Evolutionary conservation across 768 basidiomycete genomes (phyloP).

Genomic region (Neoboletus magnificus): DNA sequence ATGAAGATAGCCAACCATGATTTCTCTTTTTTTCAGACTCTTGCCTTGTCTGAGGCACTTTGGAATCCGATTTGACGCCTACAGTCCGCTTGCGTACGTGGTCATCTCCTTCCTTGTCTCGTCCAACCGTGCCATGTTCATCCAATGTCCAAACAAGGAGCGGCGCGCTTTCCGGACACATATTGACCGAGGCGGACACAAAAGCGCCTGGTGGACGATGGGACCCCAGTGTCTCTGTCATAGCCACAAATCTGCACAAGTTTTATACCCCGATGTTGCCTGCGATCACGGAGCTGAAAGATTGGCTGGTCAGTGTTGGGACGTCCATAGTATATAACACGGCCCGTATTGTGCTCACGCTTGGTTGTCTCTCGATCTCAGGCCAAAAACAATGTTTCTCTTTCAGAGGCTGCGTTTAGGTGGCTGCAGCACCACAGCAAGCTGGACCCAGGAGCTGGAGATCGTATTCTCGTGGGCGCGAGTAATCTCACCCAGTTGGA

Average conservation of each 20-base stretch:
- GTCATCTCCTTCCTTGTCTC: background rate
- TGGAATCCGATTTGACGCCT: slow-evolving; percentile 39
- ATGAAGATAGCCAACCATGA: background rate
- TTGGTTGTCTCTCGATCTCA: background rate
- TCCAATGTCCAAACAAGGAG: slow-evolving; percentile 1
- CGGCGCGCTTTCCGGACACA: slow-evolving; percentile 10
- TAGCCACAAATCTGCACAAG: background rate
- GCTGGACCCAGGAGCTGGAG: slow-evolving; percentile 13
- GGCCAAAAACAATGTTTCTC: slow-evolving; percentile 11
- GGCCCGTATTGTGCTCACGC: background rate
- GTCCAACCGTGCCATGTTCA: background rate
- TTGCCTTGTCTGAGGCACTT: slow-evolving; percentile 43
- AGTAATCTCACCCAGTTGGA: slow-evolving; percentile 35
- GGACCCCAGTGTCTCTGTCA: slow-evolving; percentile 3
- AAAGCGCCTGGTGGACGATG: slow-evolving; percentile 5
- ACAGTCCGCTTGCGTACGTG: slow-evolving; percentile 21
- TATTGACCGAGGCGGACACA: slow-evolving; percentile 6
- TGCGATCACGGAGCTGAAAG: slow-evolving; percentile 15
- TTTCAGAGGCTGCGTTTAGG: slow-evolving; percentile 16
- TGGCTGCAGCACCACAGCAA: slow-evolving; percentile 24
- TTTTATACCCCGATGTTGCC: slow-evolving; percentile 12
- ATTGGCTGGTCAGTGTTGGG: slow-evolving; percentile 5
- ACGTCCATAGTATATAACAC: background rate
- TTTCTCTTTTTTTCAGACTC: slow-evolving; percentile 18
- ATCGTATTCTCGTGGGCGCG: slow-evolving; percentile 38